Percentiles rank a stretch among this genome's conserved stretches.
Conservation (phyloP, 1,284 basidiomycete genomes). For the Wallemia hederae region DNA sequence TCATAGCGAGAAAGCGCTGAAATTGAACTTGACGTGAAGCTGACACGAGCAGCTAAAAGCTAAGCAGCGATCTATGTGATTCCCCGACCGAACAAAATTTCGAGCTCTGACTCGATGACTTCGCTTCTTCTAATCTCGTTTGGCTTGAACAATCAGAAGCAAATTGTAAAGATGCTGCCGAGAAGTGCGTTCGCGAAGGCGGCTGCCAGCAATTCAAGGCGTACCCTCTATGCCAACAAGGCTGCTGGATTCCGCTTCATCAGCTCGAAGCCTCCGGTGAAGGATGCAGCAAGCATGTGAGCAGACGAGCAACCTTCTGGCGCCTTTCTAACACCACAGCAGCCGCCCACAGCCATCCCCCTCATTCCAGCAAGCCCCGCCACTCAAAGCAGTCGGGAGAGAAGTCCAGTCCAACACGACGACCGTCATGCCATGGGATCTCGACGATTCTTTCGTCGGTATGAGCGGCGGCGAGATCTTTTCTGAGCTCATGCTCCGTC, state of each 20-base stretch:
- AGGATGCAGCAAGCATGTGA: neutral
- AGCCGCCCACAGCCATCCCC: neutral
- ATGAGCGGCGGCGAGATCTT: conserved; percentile 91
- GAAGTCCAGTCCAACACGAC: neutral
- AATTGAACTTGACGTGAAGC: no score
- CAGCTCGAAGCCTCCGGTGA: neutral
- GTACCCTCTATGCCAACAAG: neutral
- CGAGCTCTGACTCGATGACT: no score
- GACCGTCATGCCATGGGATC: neutral
- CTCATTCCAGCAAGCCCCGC: neutral
- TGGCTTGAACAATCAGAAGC: no score
- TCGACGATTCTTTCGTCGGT: conserved; percentile 35
- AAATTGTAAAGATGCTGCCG: neutral
- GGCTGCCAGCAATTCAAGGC: neutral
- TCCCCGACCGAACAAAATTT: no score
- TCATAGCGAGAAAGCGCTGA: no score
- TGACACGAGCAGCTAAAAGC: no score
- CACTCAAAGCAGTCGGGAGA: neutral
- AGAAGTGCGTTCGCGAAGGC: neutral
- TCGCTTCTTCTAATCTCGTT: no score
- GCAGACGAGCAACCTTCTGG: neutral
- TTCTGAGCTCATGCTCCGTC: conserved; percentile 98
- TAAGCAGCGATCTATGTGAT: no score
- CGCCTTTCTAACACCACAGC: neutral
- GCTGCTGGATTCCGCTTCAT: neutral